Evolutionary conservation across 2,329 filamentous ascomycete species (phyloP).

Genomic region (Aspergillus thermomutatus): DNA sequence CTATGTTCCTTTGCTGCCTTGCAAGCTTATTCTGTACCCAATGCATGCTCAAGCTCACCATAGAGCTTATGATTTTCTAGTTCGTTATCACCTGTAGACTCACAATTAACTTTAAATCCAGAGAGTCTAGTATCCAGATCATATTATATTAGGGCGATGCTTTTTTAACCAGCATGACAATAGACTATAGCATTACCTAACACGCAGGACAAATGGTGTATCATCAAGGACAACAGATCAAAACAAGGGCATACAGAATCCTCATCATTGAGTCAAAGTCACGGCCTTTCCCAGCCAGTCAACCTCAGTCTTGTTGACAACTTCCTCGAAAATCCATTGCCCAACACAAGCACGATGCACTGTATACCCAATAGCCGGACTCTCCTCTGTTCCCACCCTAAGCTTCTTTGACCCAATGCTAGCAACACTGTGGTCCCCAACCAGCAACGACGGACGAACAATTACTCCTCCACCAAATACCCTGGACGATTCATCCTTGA

Average conservation of each 20-base stretch:
- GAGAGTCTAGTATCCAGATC: no score
- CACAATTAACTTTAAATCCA: no score
- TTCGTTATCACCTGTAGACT: not conserved
- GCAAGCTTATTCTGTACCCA: no score
- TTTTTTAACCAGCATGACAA: no score
- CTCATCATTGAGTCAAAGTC: not conserved
- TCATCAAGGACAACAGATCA: not conserved
- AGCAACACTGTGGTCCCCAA: conserved; percentile 28
- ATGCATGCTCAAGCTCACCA: no score
- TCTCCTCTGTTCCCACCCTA: conserved; percentile 26
- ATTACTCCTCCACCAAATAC: conserved; percentile 15
- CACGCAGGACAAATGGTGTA: not conserved
- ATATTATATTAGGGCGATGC: no score
- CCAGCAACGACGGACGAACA: conserved; percentile 33
- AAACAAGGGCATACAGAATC: not conserved
- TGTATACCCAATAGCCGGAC: conserved; percentile 31
- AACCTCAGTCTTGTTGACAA: not conserved
- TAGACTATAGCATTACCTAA: not conserved
- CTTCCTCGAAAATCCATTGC: conserved; percentile 26
- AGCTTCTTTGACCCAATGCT: conserved; percentile 26
- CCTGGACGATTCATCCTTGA: not conserved
- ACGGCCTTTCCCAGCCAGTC: not conserved
- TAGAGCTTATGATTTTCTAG: not conserved
- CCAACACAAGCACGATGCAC: conserved; percentile 36
- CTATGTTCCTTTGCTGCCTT: no score